Conservation (phyloP, 2,329 filamentous ascomycete genomes). For the Diaporthe citriasiana region DNA sequence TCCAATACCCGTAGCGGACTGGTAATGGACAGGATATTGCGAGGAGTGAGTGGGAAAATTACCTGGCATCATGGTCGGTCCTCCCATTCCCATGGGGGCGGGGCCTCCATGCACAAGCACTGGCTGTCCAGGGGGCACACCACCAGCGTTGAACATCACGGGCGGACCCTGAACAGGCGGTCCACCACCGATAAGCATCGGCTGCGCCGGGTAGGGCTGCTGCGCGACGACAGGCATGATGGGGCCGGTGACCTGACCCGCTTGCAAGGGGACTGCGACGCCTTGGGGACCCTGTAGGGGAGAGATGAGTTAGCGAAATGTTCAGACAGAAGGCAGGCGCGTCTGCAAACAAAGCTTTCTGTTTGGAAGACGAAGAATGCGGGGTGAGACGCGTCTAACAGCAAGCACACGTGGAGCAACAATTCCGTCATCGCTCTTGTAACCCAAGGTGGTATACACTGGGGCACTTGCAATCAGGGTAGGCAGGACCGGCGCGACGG, state of each 20-base stretch:
- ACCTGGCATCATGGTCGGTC: conserved; percentile 56
- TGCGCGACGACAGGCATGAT: conserved; percentile 46
- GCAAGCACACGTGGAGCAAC: conserved; percentile 37
- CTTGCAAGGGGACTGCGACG: conserved; percentile 43
- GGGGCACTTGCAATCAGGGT: conserved; percentile 42
- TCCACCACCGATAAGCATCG: conserved; percentile 41
- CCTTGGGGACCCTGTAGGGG: conserved; percentile 43
- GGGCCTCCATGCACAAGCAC: conserved; percentile 40
- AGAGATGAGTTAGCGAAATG: conserved; percentile 40
- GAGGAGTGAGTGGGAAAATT: conserved; percentile 48
- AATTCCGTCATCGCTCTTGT: conserved; percentile 15
- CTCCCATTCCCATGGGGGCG: conserved; percentile 40
- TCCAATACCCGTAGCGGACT: conserved; percentile 65
- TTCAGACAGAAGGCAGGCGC: neutral
- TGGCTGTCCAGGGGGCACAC: conserved; percentile 39
- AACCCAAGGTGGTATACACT: conserved; percentile 29
- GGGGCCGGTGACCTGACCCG: conserved; percentile 41
- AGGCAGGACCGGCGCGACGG: conserved; percentile 34
- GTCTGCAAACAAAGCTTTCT: neutral
- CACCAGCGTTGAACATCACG: conserved; percentile 42
- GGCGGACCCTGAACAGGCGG: conserved; percentile 32
- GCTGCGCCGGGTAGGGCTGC: conserved; percentile 39
- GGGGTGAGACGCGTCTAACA: conserved; percentile 35
- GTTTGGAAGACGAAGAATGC: neutral
- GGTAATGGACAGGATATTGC: conserved; percentile 55